phyloP scores from a whole-genome alignment of 169 alveolate species.

The Plasmodium vivax region DNA sequence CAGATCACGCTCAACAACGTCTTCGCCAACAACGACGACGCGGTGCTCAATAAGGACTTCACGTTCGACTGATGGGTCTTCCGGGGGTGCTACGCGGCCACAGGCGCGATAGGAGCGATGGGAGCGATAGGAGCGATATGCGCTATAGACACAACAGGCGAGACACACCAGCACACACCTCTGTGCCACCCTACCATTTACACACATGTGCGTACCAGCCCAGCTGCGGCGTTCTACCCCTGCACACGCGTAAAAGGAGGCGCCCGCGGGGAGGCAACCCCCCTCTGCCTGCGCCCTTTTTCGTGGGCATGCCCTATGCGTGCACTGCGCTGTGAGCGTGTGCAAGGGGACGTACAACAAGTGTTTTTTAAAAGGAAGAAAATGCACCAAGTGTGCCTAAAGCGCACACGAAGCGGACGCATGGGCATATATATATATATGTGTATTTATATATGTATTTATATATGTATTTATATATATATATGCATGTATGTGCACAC shows the following conservation, averaged over 20 bases:
- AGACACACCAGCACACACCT: not conserved
- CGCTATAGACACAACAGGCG: not conserved
- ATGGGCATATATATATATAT: not conserved
- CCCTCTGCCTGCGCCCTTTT: not conserved
- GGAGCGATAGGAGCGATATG: not conserved
- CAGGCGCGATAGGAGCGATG: not conserved
- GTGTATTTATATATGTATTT: not conserved
- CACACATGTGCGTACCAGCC: not conserved
- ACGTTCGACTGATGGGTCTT: constrained; percentile 34
- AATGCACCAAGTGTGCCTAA: not conserved
- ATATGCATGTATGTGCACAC: not conserved
- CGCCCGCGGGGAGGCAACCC: not conserved
- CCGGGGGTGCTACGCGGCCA: not conserved
- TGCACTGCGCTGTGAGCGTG: not conserved
- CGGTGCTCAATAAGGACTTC: constrained; percentile 62
- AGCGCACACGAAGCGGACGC: not conserved
- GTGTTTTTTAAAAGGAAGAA: constrained; percentile 3
- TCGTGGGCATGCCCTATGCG: not conserved
- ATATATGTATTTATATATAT: no score
- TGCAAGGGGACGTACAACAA: not conserved
- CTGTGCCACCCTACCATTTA: not conserved
- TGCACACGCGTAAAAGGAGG: not conserved
- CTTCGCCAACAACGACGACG: constrained; percentile 64
- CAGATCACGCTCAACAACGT: constrained; percentile 51
- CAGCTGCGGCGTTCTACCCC: not conserved